Evolutionary conservation across 2,329 filamentous ascomycete species (phyloP), one percentile per base, ranked within the genome.

Genomic region (Verticillium klebahnii): DNA sequence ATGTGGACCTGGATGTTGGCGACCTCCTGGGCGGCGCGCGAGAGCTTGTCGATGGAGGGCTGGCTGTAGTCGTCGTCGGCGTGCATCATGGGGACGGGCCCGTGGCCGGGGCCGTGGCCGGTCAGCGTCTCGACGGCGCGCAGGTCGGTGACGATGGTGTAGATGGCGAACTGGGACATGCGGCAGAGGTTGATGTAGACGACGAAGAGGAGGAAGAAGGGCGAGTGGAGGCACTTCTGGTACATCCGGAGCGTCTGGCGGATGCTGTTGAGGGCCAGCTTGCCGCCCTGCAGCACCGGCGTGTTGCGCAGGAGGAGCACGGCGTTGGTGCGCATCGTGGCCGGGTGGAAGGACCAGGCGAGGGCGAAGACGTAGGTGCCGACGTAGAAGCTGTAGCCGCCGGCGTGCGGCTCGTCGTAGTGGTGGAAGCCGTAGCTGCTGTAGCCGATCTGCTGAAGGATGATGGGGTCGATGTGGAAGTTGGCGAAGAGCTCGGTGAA

Each of bases 361-460:
- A 63, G 52, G 2, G 62, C 57, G 54, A 59, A 63, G 50, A 63
- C 60, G 57, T 61, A 63, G 32, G 60, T 61, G n/a, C 62, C 62
- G 34, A 63, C 54, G 40, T 63, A 63, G 59, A 61, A 63, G 52
- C 57, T 63, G 25, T 54, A 57, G 34, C 36, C n/a, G 17, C 37
- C 25, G 19, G 9, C 11, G 45, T 56, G 14, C 25, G 60, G 36
- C 19, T 54, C 32, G 19, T 62, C 61, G 45, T 62, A 62, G 58
- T 62, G 54, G 54, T 63, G 58, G 39, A 63, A 60, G 37, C 62
- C 62, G 39, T 63, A 63, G 39, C 62, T 58, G 60, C 56, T 60
- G 25, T 59, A 37, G 25, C 29, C 50, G 37, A 63, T 59, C 14
- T 63, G 62, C 32, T 63, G 62, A 12, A 61, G 59, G 9, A 60